Evolutionary conservation across 2,329 filamentous ascomycete genomes (phyloP), one percentile per base, ranked within the genome.

Genomic region (Epichloe sp.): DNA sequence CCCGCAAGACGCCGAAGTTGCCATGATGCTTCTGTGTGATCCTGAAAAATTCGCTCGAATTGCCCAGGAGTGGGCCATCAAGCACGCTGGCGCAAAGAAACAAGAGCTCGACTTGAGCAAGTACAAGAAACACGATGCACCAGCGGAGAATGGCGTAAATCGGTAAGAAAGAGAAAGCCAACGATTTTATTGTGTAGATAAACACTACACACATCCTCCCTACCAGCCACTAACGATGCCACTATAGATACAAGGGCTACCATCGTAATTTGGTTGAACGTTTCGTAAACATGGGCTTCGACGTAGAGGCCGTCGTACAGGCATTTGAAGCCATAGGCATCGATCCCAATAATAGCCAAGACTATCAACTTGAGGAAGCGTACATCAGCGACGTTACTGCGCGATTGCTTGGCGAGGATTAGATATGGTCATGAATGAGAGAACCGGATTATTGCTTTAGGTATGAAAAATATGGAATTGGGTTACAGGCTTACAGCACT

Each of bases 1-100:
- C 58, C 93, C 93, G 0, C 93, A 98, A 71, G 93, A 98, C 62
- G 90, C 90, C 40, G 88, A 96, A 66, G 93, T 97, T 1, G 93
- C 93, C 23, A 82, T 79, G 61, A 95, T 96, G 88, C 76, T 97
- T 62, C 75, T 95, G 53, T 78, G 83, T 2, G 79, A 86, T 45
- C 88, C 88, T 0, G 80, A 86, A 46, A 80, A 82, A 52, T 97
- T 96, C 62, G 82, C 86, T 50, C 77, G 81, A 56, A 84, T 86
- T 57, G 93, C 93, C 1, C 82, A 89, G 55, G 86, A 96, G 57
- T 98, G 93, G 93, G 88, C 93, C 3, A 80, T 94, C 44, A 78
- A 80, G 59, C 80, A 90, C 65, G 93, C 91, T 1, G 81, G 83
- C 35, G 93, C 93, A 15, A 86, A 86, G 3, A 62, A 62, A 31